These are phyloP conservation scores for Mortierella sp. DNA, from an alignment of 371 early-diverging fungal genomes.

Conservation along the genomic window DNA sequence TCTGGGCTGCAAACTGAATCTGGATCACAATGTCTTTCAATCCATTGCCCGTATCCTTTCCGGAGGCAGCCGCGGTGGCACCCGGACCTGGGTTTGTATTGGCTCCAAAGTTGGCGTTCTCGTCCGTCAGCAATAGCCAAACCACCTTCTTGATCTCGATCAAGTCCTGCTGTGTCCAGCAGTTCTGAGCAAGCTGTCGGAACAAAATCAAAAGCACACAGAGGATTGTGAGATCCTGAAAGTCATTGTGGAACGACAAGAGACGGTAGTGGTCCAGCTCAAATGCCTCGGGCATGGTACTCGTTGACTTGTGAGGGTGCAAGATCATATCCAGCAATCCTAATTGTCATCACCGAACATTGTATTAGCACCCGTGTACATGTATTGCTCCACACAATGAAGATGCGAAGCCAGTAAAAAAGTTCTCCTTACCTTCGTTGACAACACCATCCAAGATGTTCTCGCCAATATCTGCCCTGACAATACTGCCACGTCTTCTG, in stretches of 20 bases:
- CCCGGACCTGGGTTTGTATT: conserved; percentile 19
- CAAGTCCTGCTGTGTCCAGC: conserved; percentile 55
- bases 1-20: conserved; percentile 51
- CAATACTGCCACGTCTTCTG: conserved; percentile 30
- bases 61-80: conserved; percentile 3
- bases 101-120: conserved; percentile 48
- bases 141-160: conserved; percentile 56
- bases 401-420: too few species aligned
- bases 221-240: conserved; percentile 77
- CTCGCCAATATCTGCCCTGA: conserved; percentile 46
- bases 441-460: conserved; percentile 51
- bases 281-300: conserved; percentile 65
- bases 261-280: conserved; percentile 72
- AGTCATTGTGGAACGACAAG: conserved; percentile 73
- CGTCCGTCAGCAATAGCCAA: conserved; percentile 54
- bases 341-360: too few species aligned
- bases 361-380: too few species aligned
- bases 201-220: conserved; percentile 72
- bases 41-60: conserved; percentile 19
- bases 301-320: conserved; percentile 21
- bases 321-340: conserved; percentile 49
- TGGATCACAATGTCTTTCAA: conserved; percentile 54
- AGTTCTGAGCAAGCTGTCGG: conserved; percentile 60
- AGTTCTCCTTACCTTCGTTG: conserved; percentile 36
- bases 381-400: too few species aligned